Evolutionary conservation across 176 grass and related monocot genomes (phyloP).

Genomic region (Bolboschoenus planiculmis): DNA sequence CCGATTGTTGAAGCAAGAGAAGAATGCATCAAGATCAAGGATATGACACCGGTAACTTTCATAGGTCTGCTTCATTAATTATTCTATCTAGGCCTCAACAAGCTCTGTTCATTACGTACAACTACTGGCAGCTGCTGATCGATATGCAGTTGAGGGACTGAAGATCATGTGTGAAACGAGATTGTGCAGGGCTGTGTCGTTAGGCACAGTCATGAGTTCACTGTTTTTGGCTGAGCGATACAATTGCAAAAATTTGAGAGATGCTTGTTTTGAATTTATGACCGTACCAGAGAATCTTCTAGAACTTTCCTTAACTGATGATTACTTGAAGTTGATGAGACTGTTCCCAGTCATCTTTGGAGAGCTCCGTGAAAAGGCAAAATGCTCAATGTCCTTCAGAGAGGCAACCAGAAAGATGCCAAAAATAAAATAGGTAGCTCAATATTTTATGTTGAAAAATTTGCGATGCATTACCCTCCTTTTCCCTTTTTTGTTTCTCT

Average conservation of each 20-base stretch:
- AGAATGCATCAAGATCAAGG: background rate
- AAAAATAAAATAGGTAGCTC: background rate
- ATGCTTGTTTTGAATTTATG: conserved; percentile 35
- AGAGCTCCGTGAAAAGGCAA: conserved; percentile 7
- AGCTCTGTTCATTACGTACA: conserved; percentile 2
- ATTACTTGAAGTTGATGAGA: background rate
- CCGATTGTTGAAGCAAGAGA: background rate
- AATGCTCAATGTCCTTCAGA: background rate
- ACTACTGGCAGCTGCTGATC: conserved; percentile 18
- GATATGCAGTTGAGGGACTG: conserved; percentile 37
- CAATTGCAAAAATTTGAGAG: conserved; percentile 33
- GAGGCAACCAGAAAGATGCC: background rate
- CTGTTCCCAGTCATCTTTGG: background rate
- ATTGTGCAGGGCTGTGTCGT: conserved; percentile 14
- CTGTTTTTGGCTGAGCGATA: conserved; percentile 36
- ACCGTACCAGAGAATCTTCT: conserved; percentile 20
- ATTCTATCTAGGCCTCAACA: conserved; percentile 8
- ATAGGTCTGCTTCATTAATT: conserved; percentile 38
- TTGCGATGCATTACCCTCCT: background rate
- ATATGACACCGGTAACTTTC: conserved; percentile 14
- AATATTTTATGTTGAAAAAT: background rate
- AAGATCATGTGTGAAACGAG: conserved; percentile 32
- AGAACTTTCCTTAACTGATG: conserved; percentile 1
- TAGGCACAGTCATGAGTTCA: conserved; percentile 20
- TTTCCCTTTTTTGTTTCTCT: background rate